Conservation (phyloP, 2,329 filamentous ascomycete species). For the Fusarium anguioides region DNA sequence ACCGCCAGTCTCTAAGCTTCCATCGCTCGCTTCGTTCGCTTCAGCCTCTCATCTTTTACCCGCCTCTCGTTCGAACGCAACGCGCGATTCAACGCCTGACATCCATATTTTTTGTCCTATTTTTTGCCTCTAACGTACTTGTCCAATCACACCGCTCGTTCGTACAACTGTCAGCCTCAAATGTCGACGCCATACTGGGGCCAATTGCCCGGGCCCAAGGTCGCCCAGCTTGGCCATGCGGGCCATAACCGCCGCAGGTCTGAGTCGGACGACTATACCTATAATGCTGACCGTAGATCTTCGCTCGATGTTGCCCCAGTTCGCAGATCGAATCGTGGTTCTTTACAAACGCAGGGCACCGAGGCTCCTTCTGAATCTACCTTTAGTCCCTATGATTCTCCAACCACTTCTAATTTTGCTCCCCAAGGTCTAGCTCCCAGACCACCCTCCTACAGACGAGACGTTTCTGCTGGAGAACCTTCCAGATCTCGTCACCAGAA, state of each 20-base stretch:
- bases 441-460: constrained; percentile 67
- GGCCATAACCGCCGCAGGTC: constrained; percentile 52
- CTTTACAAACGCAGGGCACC: constrained; percentile 66
- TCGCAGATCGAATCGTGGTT: constrained; percentile 62
- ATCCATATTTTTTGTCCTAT: constrained; percentile 14
- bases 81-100: constrained; percentile 32
- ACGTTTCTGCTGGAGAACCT: constrained; percentile 53
- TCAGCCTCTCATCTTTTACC: constrained; percentile 34
- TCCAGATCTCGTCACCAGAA: constrained; percentile 57
- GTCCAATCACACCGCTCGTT: constrained; percentile 45
- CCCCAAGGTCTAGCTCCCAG: constrained; percentile 67
- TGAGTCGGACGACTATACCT: constrained; percentile 46
- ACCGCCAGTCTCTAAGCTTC: constrained; percentile 9
- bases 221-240: constrained; percentile 46
- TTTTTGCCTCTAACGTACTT: constrained; percentile 21
- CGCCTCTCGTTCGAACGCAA: constrained; percentile 28
- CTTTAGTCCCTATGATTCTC: constrained; percentile 67
- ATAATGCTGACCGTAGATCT: constrained; percentile 49
- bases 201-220: constrained; percentile 63
- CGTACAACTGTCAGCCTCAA: constrained; percentile 41
- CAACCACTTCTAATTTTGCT: constrained; percentile 62
- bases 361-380: constrained; percentile 68
- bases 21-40: constrained; percentile 30
- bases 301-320: constrained; percentile 53
- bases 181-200: constrained; percentile 69